phyloP scores from a whole-genome alignment of 75 land plant species.

The Adiantum capillusveneris region DNA sequence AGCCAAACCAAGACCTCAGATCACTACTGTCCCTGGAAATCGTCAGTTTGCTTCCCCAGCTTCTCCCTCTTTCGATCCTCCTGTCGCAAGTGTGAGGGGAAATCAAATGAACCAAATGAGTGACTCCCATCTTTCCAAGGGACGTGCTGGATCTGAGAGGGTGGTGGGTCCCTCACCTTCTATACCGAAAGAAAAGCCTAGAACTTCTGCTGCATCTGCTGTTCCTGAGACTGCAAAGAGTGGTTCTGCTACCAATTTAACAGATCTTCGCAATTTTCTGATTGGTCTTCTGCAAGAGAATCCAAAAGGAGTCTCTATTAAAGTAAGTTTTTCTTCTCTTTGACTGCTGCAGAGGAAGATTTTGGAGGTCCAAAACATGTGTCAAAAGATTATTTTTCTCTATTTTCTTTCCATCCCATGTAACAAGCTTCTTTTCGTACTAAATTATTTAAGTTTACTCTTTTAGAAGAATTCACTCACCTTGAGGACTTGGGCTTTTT shows the following conservation, averaged over 20 bases:
- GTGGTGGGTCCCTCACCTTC: not conserved
- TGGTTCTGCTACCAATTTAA: constrained; percentile 18
- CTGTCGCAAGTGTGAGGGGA: not conserved
- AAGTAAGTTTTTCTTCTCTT: constrained; percentile 48
- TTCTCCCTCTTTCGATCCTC: not conserved
- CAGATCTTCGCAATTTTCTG: constrained; percentile 58
- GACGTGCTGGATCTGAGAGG: constrained; percentile 5
- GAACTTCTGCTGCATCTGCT: constrained; percentile 4
- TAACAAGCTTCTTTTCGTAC: too few species aligned
- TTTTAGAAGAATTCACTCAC: too few species aligned
- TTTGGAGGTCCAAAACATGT: too few species aligned
- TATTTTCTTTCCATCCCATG: too few species aligned
- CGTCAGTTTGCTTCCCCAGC: constrained; percentile 1
- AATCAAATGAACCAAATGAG: too few species aligned
- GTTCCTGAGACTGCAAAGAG: constrained; percentile 16
- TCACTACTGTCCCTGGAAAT: not conserved
- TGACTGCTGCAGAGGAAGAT: too few species aligned
- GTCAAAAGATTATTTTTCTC: too few species aligned
- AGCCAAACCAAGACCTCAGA: not conserved
- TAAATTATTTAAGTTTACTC: too few species aligned
- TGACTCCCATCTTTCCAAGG: not conserved
- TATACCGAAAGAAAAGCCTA: constrained; percentile 7
- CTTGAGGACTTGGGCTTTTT: too few species aligned
- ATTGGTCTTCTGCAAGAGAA: constrained; percentile 55
- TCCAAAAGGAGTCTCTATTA: constrained; percentile 68